A percentile compares a stretch with the other conserved stretches of the same genome.
phyloP scores from a whole-genome alignment of 75 land plant species.

The Azolla pinnata region DNA sequence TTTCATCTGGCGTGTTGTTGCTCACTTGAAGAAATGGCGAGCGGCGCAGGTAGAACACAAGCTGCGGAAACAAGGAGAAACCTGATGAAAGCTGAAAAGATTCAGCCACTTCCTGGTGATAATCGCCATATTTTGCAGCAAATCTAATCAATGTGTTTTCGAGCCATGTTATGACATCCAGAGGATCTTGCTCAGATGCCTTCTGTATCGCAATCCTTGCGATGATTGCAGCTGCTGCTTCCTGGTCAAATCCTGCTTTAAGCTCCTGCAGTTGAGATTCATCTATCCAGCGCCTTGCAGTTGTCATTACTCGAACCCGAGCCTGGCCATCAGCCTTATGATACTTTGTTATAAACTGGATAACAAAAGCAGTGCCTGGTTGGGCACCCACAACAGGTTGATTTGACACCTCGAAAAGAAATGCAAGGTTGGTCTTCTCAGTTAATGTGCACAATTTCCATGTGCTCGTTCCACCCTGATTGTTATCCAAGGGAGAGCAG shows the following conservation, averaged over 20 bases:
- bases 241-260: slow-evolving; percentile 83
- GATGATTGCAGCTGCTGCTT: slow-evolving; percentile 90
- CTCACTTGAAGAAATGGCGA: slow-evolving; percentile 96
- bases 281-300: slow-evolving; percentile 84
- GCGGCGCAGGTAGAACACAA: slow-evolving; percentile 88
- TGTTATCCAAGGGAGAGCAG: slow-evolving; percentile 74
- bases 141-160: slow-evolving; percentile 70
- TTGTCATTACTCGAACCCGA: slow-evolving; percentile 73
- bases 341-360: slow-evolving; percentile 84
- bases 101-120: slow-evolving; percentile 69
- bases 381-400: slow-evolving; percentile 35
- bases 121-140: slow-evolving; percentile 87
- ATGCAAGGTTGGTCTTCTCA: slow-evolving; percentile 65
- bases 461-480: slow-evolving; percentile 66
- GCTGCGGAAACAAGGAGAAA: slow-evolving; percentile 90
- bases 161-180: slow-evolving; percentile 92
- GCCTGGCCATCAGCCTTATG: slow-evolving; percentile 50
- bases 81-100: slow-evolving; percentile 78
- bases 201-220: slow-evolving; percentile 72
- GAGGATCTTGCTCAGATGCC: slow-evolving; percentile 46
- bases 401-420: slow-evolving; percentile 66
- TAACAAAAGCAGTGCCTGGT: slow-evolving; percentile 62
- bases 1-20: slow-evolving; percentile 87
- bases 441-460: slow-evolving; percentile 80
- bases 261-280: slow-evolving; percentile 49